Percentiles rank a stretch among this genome's conserved stretches.
phyloP scores from a whole-genome alignment of 108 stramenopile genomes.

The Parietichytrium sp. region DNA sequence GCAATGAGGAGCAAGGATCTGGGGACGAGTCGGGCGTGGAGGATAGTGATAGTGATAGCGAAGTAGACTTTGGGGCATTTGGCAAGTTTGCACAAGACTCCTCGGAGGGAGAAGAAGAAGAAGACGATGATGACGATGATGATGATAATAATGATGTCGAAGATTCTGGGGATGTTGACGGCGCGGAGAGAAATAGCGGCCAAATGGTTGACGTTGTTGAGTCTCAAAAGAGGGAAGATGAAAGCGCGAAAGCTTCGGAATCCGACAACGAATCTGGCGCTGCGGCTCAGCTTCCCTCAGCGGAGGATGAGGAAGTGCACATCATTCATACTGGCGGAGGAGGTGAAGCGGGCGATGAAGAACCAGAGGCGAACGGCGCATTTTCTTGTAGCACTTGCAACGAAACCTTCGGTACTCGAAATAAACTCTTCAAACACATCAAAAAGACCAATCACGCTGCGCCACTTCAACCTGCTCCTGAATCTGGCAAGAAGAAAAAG shows the following conservation, averaged over 20 bases:
- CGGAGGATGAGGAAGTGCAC: no score
- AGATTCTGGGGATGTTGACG: background rate
- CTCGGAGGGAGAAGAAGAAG: background rate
- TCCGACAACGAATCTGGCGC: background rate
- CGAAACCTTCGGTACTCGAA: background rate
- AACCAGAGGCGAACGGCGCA: background rate
- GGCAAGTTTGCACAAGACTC: background rate
- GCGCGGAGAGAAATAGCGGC: background rate
- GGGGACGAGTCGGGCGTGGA: background rate
- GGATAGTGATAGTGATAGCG: constrained; percentile 2
- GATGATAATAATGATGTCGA: background rate
- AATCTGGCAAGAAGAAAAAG: no score
- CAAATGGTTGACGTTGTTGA: background rate
- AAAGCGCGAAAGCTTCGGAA: background rate
- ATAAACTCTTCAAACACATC: constrained; percentile 24
- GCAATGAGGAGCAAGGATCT: background rate
- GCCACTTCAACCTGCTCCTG: no score
- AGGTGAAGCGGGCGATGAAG: no score
- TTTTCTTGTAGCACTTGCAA: background rate
- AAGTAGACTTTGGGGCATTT: constrained; percentile 8
- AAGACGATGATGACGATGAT: constrained; percentile 15
- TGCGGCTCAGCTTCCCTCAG: no score
- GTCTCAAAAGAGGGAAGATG: background rate
- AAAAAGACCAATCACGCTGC: constrained; percentile 1
- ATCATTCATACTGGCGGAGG: no score